phyloP scores from a whole-genome alignment of 164 flowering plant species.

The Nelumbo lutea region DNA sequence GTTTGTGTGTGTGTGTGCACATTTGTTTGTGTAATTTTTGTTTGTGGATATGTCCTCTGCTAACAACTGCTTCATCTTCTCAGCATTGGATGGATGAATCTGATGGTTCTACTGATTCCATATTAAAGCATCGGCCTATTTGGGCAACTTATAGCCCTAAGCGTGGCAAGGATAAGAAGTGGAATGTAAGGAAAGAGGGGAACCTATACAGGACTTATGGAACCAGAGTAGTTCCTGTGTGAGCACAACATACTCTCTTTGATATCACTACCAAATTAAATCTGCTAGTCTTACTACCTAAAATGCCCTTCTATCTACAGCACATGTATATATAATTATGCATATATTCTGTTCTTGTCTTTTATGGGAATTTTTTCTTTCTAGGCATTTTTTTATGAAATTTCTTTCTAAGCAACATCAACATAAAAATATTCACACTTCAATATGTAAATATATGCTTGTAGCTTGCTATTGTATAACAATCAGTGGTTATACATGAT shows the following conservation, averaged over 20 bases:
- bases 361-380: too few species aligned
- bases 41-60: background rate
- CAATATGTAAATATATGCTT: too few species aligned
- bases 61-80: conserved; percentile 16
- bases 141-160: conserved; percentile 65
- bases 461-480: too few species aligned
- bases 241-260: conserved; percentile 27
- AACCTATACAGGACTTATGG: conserved; percentile 81
- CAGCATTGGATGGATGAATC: conserved; percentile 81
- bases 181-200: conserved; percentile 48
- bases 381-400: too few species aligned
- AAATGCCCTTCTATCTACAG: too few species aligned
- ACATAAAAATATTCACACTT: too few species aligned
- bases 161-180: conserved; percentile 49
- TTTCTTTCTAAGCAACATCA: too few species aligned
- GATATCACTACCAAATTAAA: too few species aligned
- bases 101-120: conserved; percentile 70
- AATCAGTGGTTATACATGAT: too few species aligned
- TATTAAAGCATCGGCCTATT: conserved; percentile 87
- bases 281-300: too few species aligned
- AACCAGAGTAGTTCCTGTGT: conserved; percentile 99
- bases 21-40: background rate
- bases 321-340: too few species aligned
- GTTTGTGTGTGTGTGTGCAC: background rate
- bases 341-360: too few species aligned